These are phyloP conservation scores for Penicillium riverlandense DNA, from an alignment of 495 filamentous ascomycete genomes.

Conservation along the genomic window DNA sequence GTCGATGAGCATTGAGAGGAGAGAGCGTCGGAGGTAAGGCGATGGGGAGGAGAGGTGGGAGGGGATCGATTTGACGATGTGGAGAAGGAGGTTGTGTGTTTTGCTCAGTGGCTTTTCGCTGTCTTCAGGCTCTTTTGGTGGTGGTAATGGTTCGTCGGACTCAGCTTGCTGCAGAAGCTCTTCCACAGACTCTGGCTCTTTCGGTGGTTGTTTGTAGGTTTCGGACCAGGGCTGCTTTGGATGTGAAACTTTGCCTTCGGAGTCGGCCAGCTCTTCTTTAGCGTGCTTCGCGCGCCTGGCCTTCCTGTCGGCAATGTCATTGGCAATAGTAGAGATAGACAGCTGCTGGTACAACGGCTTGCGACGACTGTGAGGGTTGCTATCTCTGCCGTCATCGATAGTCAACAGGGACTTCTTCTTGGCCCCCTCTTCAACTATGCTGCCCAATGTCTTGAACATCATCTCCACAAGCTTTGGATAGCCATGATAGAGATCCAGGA, in stretches of 20 bases:
- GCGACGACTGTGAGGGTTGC: conserved; percentile 22
- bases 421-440: conserved; percentile 74
- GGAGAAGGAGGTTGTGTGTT: conserved; percentile 54
- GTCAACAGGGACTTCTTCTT: conserved; percentile 52
- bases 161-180: conserved; percentile 26
- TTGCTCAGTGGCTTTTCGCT: conserved; percentile 46
- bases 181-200: conserved; percentile 22
- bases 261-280: conserved; percentile 21
- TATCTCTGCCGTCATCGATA: conserved; percentile 32
- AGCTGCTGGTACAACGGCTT: conserved; percentile 31
- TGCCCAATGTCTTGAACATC: conserved; percentile 73
- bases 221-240: conserved; percentile 33
- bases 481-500: conserved; percentile 87
- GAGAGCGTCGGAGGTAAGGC: conserved; percentile 64
- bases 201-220: conserved; percentile 18
- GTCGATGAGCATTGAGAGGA: conserved; percentile 66
- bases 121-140: conserved; percentile 44
- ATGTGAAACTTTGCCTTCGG: conserved; percentile 25
- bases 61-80: conserved; percentile 64
- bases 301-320: conserved; percentile 28
- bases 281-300: conserved; percentile 25
- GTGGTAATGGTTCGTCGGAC: conserved; percentile 30
- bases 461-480: conserved; percentile 80
- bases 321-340: conserved; percentile 29
- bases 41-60: conserved; percentile 83